phyloP scores from a whole-genome alignment of 1,284 basidiomycete genomes.

The Cystobasidium sp. region DNA sequence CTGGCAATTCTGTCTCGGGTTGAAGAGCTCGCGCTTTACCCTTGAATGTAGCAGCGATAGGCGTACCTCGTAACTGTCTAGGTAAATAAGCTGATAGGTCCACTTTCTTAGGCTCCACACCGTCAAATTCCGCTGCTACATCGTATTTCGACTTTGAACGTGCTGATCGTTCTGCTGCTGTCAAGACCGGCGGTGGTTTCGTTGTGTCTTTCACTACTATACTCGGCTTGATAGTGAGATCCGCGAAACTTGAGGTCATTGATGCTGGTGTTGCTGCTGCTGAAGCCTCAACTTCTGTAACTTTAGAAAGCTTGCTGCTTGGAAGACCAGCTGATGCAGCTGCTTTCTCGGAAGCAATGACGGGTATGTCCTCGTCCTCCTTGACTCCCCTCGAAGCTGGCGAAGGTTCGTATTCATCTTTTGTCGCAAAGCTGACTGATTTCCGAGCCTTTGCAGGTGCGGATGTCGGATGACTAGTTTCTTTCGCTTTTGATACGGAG shows the following conservation, averaged over 20 bases:
- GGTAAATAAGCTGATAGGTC: constrained; percentile 41
- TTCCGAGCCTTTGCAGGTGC: not conserved
- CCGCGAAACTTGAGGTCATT: constrained; percentile 14
- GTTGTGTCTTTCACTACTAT: constrained; percentile 35
- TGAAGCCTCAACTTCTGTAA: not conserved
- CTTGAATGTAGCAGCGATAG: constrained; percentile 20
- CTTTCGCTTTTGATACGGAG: not conserved
- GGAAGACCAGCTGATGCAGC: constrained; percentile 7
- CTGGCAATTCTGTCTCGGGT: not conserved
- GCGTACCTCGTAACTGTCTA: constrained; percentile 2
- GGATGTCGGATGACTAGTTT: not conserved
- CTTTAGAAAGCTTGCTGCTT: not conserved
- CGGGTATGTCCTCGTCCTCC: constrained; percentile 11
- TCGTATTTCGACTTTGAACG: not conserved
- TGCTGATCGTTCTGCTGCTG: constrained; percentile 32
- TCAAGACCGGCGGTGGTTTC: constrained; percentile 36
- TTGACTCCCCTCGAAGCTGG: not conserved
- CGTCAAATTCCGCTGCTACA: constrained; percentile 35
- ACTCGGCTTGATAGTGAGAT: constrained; percentile 16
- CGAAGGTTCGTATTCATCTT: not conserved
- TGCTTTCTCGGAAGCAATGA: constrained; percentile 22
- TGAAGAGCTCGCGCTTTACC: not conserved
- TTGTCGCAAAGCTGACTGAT: not conserved
- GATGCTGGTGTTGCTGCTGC: not conserved
- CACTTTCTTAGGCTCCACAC: constrained; percentile 24